Percentiles rank a stretch among this genome's conserved stretches.
These are phyloP conservation scores for Kazachstania psychrophila DNA, from an alignment of 805 yeast genomes.

Conservation along the genomic window DNA sequence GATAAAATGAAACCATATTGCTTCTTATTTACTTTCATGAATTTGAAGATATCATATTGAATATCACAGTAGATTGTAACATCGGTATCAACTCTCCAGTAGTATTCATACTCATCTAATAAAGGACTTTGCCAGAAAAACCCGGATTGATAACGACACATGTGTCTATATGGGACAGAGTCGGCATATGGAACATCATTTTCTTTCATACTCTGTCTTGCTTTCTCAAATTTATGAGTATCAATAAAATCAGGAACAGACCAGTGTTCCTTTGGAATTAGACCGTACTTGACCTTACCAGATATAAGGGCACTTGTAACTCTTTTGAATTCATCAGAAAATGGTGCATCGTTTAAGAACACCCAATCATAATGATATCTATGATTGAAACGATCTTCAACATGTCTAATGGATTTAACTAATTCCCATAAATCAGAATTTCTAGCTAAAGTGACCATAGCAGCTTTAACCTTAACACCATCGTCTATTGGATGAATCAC, in stretches of 20 bases:
- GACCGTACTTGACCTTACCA: slow-evolving; percentile 55
- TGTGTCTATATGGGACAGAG: slow-evolving; percentile 56
- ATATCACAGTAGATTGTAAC: slow-evolving; percentile 53
- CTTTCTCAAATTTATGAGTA: slow-evolving; percentile 37
- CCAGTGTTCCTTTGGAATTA: slow-evolving; percentile 59
- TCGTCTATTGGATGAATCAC: slow-evolving; percentile 26
- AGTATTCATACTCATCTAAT: slow-evolving; percentile 51
- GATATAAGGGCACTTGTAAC: slow-evolving; percentile 43
- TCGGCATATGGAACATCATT: slow-evolving; percentile 47
- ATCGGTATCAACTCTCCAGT: slow-evolving; percentile 74
- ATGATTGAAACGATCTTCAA: slow-evolving; percentile 58
- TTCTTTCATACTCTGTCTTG: slow-evolving; percentile 38
- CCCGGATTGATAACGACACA: slow-evolving; percentile 44
- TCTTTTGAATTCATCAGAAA: slow-evolving; percentile 45
- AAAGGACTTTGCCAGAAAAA: slow-evolving; percentile 56
- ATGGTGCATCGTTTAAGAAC: slow-evolving; percentile 62
- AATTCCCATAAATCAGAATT: slow-evolving; percentile 53
- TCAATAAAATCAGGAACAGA: slow-evolving; percentile 59
- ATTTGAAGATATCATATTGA: slow-evolving; percentile 51
- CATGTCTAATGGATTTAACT: slow-evolving; percentile 48
- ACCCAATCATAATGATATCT: slow-evolving; percentile 69
- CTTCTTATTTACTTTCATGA: slow-evolving; percentile 46
- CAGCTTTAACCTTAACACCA: slow-evolving; percentile 45
- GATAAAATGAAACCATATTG: slow-evolving; percentile 61
- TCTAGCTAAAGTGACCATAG: slow-evolving; percentile 61